phyloP scores from a whole-genome alignment of 2,329 filamentous ascomycete genomes.

The Calonectria leucothoes region DNA sequence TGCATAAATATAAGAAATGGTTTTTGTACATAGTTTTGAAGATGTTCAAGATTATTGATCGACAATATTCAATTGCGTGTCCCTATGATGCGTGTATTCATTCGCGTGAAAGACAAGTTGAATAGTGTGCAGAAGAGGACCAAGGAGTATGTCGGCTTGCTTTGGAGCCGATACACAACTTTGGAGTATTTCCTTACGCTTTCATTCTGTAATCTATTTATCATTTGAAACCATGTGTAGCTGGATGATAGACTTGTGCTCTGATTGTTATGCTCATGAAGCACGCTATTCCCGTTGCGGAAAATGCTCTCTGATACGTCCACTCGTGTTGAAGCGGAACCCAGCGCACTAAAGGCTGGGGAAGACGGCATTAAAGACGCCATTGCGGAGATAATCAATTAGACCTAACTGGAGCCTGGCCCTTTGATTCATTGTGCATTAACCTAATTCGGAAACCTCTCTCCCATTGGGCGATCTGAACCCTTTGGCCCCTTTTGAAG shows the following conservation, averaged over 20 bases:
- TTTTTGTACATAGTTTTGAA: neutral
- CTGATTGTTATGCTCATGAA: neutral
- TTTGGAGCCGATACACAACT: neutral
- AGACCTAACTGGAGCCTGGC: neutral
- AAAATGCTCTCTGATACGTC: neutral
- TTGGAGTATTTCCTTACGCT: neutral
- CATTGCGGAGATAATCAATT: neutral
- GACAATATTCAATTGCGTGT: neutral
- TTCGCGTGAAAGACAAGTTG: neutral
- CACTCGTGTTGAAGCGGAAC: neutral
- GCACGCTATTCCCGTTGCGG: neutral
- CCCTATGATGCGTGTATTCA: neutral
- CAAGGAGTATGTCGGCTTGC: neutral
- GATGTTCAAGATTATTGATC: neutral
- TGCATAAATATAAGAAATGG: neutral
- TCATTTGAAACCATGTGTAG: neutral
- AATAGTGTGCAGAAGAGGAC: neutral
- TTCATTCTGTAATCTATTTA: neutral
- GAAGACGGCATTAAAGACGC: neutral
- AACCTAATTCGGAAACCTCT: slow-evolving; percentile 2
- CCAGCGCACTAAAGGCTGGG: neutral
- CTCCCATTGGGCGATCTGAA: slow-evolving; percentile 2
- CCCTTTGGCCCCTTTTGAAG: neutral
- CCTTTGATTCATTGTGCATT: neutral
- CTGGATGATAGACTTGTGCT: neutral